Evolutionary conservation across 2,329 filamentous ascomycete species (phyloP), one percentile per base, ranked within the genome.

Genomic region (Fusarium odoratissimum): DNA sequence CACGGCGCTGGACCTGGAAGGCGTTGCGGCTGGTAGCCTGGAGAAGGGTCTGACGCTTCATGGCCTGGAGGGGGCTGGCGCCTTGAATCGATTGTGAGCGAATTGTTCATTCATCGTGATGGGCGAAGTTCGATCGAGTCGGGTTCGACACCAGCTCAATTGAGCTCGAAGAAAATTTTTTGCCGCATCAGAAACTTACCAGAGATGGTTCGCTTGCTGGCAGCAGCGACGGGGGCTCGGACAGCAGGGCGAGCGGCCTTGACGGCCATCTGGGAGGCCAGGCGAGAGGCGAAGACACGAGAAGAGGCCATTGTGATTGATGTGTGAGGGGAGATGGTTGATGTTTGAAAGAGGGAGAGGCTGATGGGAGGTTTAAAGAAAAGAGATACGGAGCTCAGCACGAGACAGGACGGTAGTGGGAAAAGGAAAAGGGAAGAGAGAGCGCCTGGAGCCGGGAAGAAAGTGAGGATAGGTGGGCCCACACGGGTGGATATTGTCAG

Each of bases 191-290:
- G 59, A 41, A 67, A 86, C 89, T 87, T 90, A 93, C 91, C 90
- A 82, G 90, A 88, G 86, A 92, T 90, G 86, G 91, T 91, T 85
- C 92, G 92, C 89, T 92, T 93, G 87, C 91, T 89, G 84, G 87
- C 87, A 84, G 85, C 87, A 83, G 87, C 86, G 80, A 91, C 80
- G 82, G 88, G 87, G 81, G 87, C 86, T 81, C 91, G 91, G 82
- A 91, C 84, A 84, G 91, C 91, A 86, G 92, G 92, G 85, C 92
- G 92, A 85, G 92, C 92, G 85, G 91, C 91, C 91, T 92, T 93
- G 86, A 88, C 86, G 84, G 91, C 90, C 90, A 92, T 92, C 86
- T 92, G 89, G 83, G 90, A 88, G 85, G 92, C 91, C 88, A 94
- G 89, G 85, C 92, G 91, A 82, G 91, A 91, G 84, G 92, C 90